Percentiles rank a stretch among this genome's conserved stretches.
Evolutionary conservation across 2,329 filamentous ascomycete genomes (phyloP).

Genomic region (Mariannaea sp.): DNA sequence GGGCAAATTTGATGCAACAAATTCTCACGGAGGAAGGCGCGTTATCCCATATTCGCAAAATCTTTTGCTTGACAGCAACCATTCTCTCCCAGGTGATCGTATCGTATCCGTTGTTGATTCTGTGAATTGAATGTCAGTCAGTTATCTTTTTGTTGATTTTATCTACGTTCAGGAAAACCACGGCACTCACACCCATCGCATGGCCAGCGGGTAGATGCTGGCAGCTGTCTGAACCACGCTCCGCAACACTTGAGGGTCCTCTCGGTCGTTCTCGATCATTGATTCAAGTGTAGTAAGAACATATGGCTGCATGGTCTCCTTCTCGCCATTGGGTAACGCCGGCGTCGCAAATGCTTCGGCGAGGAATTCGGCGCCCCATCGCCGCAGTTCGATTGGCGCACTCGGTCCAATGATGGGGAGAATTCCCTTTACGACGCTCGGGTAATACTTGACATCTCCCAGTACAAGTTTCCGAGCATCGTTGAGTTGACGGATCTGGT

Average conservation of each 20-base stretch:
- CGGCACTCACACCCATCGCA: slow-evolving; percentile 97
- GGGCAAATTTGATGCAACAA: slow-evolving; percentile 97
- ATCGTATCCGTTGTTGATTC: slow-evolving; percentile 86
- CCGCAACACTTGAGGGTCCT: slow-evolving; percentile 81
- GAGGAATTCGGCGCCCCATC: slow-evolving; percentile 96
- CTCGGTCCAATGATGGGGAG: slow-evolving; percentile 84
- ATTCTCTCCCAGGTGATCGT: slow-evolving; percentile 84
- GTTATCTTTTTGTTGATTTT: too few relatives aligned
- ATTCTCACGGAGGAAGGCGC: slow-evolving; percentile 78
- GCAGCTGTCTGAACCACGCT: slow-evolving; percentile 86
- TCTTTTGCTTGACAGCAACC: slow-evolving; percentile 84
- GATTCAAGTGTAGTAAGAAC: slow-evolving; percentile 78
- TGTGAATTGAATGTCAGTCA: slow-evolving; percentile 50
- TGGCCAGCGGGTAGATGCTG: slow-evolving; percentile 89
- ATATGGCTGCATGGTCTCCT: slow-evolving; percentile 76
- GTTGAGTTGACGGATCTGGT: slow-evolving; percentile 86
- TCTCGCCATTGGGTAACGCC: slow-evolving; percentile 75
- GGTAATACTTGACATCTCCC: slow-evolving; percentile 84
- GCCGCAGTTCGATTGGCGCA: slow-evolving; percentile 77
- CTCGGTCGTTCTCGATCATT: slow-evolving; percentile 71
- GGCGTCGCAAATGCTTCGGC: slow-evolving; percentile 96
- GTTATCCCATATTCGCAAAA: slow-evolving; percentile 86
- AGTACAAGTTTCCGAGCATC: slow-evolving; percentile 89
- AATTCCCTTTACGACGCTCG: slow-evolving; percentile 88
- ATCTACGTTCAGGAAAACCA: too few relatives aligned